phyloP scores from a whole-genome alignment of 345 rosid species.

The Aquilaria malaccensis region DNA sequence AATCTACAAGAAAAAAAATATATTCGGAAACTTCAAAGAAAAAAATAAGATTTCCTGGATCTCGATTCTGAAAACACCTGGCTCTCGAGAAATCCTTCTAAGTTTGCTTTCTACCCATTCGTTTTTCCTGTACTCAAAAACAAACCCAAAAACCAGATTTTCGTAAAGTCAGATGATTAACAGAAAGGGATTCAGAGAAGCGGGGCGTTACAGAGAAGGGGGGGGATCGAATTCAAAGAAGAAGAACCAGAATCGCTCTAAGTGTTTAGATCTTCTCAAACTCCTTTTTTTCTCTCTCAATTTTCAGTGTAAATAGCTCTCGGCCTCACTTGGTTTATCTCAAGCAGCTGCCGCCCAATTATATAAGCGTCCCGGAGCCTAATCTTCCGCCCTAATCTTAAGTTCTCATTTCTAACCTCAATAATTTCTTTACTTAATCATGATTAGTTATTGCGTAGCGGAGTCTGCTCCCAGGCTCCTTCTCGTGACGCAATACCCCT shows the following conservation, averaged over 20 bases:
- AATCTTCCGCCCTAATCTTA: slow-evolving; percentile 12
- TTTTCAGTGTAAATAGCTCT: slow-evolving; percentile 17
- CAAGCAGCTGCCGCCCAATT: slow-evolving; percentile 10
- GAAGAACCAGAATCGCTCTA: slow-evolving; percentile 6
- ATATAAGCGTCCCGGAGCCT: slow-evolving; percentile 31
- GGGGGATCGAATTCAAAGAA: slow-evolving; percentile 8
- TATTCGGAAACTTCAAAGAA: not conserved
- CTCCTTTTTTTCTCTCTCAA: slow-evolving; percentile 3
- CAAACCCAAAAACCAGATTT: slow-evolving; percentile 43
- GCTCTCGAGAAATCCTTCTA: slow-evolving; percentile 40
- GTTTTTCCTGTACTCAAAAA: slow-evolving; percentile 11
- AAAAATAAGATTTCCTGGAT: slow-evolving; percentile 30
- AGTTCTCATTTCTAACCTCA: not conserved
- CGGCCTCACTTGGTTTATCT: slow-evolving; percentile 23
- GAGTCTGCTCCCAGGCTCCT: not conserved
- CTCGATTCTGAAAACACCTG: slow-evolving; percentile 86
- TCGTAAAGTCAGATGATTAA: slow-evolving; percentile 62
- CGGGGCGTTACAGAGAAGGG: slow-evolving; percentile 30
- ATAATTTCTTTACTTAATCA: not conserved
- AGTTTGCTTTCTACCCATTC: slow-evolving; percentile 37
- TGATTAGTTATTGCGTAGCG: not conserved
- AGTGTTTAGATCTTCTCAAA: slow-evolving; percentile 7
- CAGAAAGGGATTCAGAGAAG: slow-evolving; percentile 82
- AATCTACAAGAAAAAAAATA: slow-evolving; percentile 5
- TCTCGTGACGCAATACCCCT: slow-evolving; percentile 12